Percentiles rank a stretch among this genome's conserved stretches.
Evolutionary conservation across 495 filamentous ascomycete species (phyloP).

Genomic region (Penicillium taxi): DNA sequence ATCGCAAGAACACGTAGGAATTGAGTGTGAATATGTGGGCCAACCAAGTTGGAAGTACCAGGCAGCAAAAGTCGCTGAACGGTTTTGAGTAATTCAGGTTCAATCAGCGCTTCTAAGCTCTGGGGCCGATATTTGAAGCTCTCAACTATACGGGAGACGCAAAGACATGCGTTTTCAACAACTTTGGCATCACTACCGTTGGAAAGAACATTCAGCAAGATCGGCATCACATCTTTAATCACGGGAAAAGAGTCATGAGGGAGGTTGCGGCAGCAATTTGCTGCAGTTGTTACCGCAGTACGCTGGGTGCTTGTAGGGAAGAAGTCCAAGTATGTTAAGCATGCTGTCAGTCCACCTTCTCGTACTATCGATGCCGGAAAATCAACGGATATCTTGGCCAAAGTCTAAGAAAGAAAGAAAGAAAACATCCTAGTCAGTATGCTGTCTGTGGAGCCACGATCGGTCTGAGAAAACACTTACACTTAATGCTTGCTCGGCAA

Average conservation of each 20-base stretch:
- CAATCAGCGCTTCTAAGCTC: constrained; percentile 87
- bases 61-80: constrained; percentile 87
- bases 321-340: constrained; percentile 90
- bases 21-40: constrained; percentile 91
- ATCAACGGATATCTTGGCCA: constrained; percentile 96
- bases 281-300: constrained; percentile 92
- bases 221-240: constrained; percentile 91
- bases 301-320: constrained; percentile 96
- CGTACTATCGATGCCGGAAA: constrained; percentile 94
- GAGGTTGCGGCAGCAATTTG: constrained; percentile 95
- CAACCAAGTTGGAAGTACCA: constrained; percentile 92
- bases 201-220: constrained; percentile 74
- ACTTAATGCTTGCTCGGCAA: constrained; percentile 94
- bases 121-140: constrained; percentile 83
- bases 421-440: constrained; percentile 14
- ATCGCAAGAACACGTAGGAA: constrained; percentile 88
- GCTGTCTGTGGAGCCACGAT: background rate
- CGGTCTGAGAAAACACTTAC: constrained; percentile 33
- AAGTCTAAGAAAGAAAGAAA: constrained; percentile 50
- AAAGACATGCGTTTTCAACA: constrained; percentile 92
- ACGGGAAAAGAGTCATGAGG: constrained; percentile 86
- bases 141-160: constrained; percentile 93
- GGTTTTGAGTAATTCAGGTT: constrained; percentile 73
- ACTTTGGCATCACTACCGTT: constrained; percentile 96
- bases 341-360: constrained; percentile 90